Conservation (phyloP, 202 grass and related monocot genomes). For the Brachypodium distachyon region DNA sequence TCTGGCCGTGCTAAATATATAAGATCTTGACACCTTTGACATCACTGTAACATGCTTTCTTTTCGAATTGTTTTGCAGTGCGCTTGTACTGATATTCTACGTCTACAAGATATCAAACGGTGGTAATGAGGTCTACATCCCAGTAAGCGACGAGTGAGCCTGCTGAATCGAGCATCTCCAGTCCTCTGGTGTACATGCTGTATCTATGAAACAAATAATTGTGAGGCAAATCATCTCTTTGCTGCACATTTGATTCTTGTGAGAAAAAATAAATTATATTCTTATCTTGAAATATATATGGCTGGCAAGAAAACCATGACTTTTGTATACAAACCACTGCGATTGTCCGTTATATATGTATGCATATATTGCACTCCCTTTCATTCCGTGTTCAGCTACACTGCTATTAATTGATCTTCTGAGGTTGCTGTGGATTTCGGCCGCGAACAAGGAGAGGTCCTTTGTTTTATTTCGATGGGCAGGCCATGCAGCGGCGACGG, state of each 20-base stretch:
- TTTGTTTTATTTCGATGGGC: slow-evolving; percentile 18
- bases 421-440: neutral
- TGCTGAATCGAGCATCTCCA: neutral
- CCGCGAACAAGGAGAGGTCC: neutral
- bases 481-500: slow-evolving; percentile 31
- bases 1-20: neutral
- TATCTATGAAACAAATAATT: neutral
- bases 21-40: neutral
- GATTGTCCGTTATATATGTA: neutral
- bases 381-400: neutral
- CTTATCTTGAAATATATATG: neutral
- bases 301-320: neutral
- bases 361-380: neutral
- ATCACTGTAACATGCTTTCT: neutral
- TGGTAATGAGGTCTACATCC: slow-evolving; percentile 43
- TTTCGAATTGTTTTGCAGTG: slow-evolving; percentile 35
- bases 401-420: neutral
- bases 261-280: neutral
- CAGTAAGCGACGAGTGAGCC: slow-evolving; percentile 29
- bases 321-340: neutral
- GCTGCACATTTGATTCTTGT: neutral
- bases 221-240: neutral
- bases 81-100: slow-evolving; percentile 64
- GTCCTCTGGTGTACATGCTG: neutral
- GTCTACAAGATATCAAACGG: slow-evolving; percentile 67